Evolutionary conservation across 129 eudicot species (phyloP).

Genomic region (Chrysanthemum lavandulifolium): DNA sequence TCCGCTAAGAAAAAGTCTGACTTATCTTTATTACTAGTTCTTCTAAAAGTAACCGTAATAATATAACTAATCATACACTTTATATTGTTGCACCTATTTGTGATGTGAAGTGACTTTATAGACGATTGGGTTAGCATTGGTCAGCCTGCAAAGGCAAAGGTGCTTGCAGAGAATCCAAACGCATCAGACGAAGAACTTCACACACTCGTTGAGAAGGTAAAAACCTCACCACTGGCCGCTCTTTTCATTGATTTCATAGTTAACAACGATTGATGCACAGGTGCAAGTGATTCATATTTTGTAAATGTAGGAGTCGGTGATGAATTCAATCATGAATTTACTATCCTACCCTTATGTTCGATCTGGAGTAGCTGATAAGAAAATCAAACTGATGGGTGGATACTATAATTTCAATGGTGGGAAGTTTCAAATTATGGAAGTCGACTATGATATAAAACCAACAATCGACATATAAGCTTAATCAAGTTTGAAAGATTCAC

Average conservation of each 20-base stretch:
- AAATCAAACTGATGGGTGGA: constrained; percentile 27
- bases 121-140: constrained; percentile 32
- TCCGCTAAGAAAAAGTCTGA: too few relatives aligned
- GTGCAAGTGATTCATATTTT: background rate
- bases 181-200: constrained; percentile 15
- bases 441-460: constrained; percentile 5
- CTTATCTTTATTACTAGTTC: too few relatives aligned
- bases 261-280: background rate
- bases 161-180: constrained; percentile 16
- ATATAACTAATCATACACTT: background rate
- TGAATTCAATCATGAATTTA: constrained; percentile 19
- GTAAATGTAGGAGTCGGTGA: constrained; percentile 30
- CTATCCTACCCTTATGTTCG: constrained; percentile 27
- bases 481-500: background rate
- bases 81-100: background rate
- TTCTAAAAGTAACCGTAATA: background rate
- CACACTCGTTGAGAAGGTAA: constrained; percentile 34
- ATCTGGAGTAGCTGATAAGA: constrained; percentile 23
- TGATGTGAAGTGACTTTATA: constrained; percentile 25
- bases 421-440: constrained; percentile 10
- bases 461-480: constrained; percentile 2
- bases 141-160: constrained; percentile 24
- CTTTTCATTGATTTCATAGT: background rate
- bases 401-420: constrained; percentile 27
- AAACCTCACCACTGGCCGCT: background rate